Evolutionary conservation across 108 stramenopile species (phyloP), one percentile per base, ranked within the genome.

Genomic region (Aurantiochytrium sp.): DNA sequence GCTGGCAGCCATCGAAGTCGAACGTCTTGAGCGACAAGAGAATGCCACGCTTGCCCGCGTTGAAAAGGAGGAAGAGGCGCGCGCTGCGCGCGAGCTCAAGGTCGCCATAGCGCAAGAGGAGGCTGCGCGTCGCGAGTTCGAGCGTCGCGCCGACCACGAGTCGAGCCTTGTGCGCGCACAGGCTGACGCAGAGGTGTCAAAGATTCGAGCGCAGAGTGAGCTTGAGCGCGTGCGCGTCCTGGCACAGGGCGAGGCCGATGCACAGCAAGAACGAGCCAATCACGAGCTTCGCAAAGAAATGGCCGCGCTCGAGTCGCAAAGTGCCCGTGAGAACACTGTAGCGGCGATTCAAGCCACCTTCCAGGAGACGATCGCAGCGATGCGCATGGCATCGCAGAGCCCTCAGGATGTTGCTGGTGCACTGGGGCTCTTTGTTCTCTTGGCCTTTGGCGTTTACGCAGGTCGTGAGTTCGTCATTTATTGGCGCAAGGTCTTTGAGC

Each of bases 201-300:
- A 47, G 72, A 25, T 89, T 19, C 76, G 51, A 6, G 49, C 51
- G n/a, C 49, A 83, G 49, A 28, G 49, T 6, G 45, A 23, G 12
- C 35, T 83, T 0, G 98, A 97, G 91, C 89, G 97, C 25, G 96
- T 95, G 89, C 96, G 96, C 89, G 96, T 96, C 44, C 93, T 95
- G 58, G 97, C 97, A 23, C 96, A 99, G 93, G 96, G 98, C 10
- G 97, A 98, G 91, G 98, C 97, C 10, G 92, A 97, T 23, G 98
- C 97, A 88, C 92, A 94, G 69, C 97, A 98, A 89, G 98, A 99
- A 91, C 95, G 98, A 51, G 92, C 95, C 83, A 99, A 98, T 91
- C 98, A 98, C 92, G 98, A 99, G 92, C 91, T 99, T 60, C 96
- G 96, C 59, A 69, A 98, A 72, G 96, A 97, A 87, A 96, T 96